Conservation (phyloP, 495 filamentous ascomycete genomes). For the Sabuloglossum arenarium region DNA sequence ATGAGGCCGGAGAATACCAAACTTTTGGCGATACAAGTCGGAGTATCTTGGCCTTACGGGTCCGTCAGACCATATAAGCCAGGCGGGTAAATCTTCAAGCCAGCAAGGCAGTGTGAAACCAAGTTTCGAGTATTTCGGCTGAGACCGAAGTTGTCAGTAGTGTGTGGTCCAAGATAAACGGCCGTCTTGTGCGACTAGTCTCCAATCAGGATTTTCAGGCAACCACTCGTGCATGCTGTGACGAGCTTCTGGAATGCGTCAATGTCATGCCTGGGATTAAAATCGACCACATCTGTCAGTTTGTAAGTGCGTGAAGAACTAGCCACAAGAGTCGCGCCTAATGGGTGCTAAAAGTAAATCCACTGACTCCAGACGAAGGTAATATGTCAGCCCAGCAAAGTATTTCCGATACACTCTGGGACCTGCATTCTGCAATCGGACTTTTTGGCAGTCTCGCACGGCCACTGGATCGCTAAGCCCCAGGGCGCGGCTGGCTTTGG, state of each 20-base stretch:
- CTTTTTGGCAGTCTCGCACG: background rate
- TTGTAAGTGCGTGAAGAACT: background rate
- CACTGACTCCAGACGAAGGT: background rate
- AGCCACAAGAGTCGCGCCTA: background rate
- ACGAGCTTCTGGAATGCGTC: background rate
- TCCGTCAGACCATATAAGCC: background rate
- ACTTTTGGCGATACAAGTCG: background rate
- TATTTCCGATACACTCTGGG: background rate
- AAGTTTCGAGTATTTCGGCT: background rate
- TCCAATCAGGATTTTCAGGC: background rate
- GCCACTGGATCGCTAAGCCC: background rate
- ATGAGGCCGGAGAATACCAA: background rate
- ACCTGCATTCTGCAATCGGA: conserved; percentile 2
- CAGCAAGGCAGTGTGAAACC: background rate
- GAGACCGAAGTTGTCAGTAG: background rate
- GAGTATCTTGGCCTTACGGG: background rate
- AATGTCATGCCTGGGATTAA: background rate
- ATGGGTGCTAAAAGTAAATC: background rate
- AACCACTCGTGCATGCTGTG: background rate
- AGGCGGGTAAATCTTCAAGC: background rate
- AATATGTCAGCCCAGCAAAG: background rate
- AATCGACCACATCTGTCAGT: background rate
- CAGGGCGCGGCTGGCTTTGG: background rate
- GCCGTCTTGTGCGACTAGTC: background rate
- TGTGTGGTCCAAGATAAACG: background rate